A percentile compares a stretch with the other conserved stretches of the same genome.
Evolutionary conservation across 208 protist genomes (phyloP).

Genomic region (Leishmania aethiopica): DNA sequence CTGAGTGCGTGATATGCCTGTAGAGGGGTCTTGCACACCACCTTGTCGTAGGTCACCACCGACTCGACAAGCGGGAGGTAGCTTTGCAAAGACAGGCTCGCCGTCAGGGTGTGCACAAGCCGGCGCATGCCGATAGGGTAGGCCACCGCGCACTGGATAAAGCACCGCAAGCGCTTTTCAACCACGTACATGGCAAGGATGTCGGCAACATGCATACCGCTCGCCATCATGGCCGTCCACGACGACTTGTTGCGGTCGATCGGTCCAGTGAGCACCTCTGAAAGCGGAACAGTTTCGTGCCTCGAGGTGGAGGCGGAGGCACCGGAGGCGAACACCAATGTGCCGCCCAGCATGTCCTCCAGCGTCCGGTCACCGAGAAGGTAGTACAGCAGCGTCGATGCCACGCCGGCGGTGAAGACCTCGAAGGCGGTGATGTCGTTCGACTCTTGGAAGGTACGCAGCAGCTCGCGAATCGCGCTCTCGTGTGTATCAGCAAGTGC

Average conservation of each 20-base stretch:
- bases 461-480: slow-evolving; percentile 28
- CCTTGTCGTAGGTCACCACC: slow-evolving; percentile 48
- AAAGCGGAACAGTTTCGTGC: slow-evolving; percentile 14
- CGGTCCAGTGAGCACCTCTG: slow-evolving; percentile 5
- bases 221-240: slow-evolving; percentile 46
- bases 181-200: slow-evolving; percentile 47
- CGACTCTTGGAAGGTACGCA: slow-evolving; percentile 34
- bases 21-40: slow-evolving; percentile 56
- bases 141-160: slow-evolving; percentile 37
- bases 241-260: slow-evolving; percentile 34
- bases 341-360: slow-evolving; percentile 34
- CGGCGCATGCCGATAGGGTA: slow-evolving; percentile 46
- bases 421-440: slow-evolving; percentile 55
- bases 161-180: slow-evolving; percentile 47
- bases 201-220: slow-evolving; percentile 44
- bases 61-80: slow-evolving; percentile 81
- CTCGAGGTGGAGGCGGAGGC: slow-evolving; percentile 41
- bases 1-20: slow-evolving; percentile 53
- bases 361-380: slow-evolving; percentile 37
- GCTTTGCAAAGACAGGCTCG: slow-evolving; percentile 51
- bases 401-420: slow-evolving; percentile 45
- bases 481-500: slow-evolving; percentile 29
- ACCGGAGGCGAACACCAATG: slow-evolving; percentile 30
- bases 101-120: slow-evolving; percentile 51
- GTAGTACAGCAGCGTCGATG: slow-evolving; percentile 43